A percentile compares a stretch with the other conserved stretches of the same genome.
phyloP scores from a whole-genome alignment of 2,329 filamentous ascomycete genomes.

The Xylaria sp. region DNA sequence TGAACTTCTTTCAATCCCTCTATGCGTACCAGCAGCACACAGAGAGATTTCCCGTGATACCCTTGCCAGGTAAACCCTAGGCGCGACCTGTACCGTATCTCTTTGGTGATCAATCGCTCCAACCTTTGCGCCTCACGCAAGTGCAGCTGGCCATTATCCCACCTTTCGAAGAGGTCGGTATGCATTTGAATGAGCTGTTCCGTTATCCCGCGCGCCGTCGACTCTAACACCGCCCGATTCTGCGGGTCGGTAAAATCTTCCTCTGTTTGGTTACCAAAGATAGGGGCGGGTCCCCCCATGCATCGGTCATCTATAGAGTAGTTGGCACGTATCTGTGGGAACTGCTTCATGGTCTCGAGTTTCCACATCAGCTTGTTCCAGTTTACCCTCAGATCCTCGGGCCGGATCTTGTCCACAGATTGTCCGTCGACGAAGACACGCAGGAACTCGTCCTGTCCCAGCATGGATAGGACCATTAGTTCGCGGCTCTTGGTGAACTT shows the following conservation, averaged over 20 bases:
- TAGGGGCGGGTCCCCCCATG: not conserved
- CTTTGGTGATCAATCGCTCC: not conserved
- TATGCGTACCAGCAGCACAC: not conserved
- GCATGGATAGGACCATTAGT: not conserved
- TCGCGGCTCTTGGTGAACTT: slow-evolving; percentile 1
- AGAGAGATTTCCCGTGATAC: not conserved
- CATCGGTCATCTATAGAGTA: too few species aligned
- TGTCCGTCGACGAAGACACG: not conserved
- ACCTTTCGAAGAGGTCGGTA: slow-evolving; percentile 2
- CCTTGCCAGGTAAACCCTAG: not conserved
- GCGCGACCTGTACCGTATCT: not conserved
- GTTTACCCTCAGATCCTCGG: not conserved
- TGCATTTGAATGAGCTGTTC: slow-evolving; percentile 10
- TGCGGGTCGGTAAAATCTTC: not conserved
- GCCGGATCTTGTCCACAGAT: not conserved
- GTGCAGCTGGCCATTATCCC: not conserved
- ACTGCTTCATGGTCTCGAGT: not conserved
- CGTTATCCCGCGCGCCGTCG: not conserved
- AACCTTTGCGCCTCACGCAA: not conserved
- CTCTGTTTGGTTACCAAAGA: too few species aligned
- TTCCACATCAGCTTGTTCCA: not conserved
- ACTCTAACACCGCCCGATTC: not conserved
- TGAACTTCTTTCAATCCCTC: not conserved
- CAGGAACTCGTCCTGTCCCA: not conserved
- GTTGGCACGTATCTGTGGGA: not conserved